Conservation (phyloP, 2,329 filamentous ascomycete genomes). For the Neonectria coccinea region DNA sequence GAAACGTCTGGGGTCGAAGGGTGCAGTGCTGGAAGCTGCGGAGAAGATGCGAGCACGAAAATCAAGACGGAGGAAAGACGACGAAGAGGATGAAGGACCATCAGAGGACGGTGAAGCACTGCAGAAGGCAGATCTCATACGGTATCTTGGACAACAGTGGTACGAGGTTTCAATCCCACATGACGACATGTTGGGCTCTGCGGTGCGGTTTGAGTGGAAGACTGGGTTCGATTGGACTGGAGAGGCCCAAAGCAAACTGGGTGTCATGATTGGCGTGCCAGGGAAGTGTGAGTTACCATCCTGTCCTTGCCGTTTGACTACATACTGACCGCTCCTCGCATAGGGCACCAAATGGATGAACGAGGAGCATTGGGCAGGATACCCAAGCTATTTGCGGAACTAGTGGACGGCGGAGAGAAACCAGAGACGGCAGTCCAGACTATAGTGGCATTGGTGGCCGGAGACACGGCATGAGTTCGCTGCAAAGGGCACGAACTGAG, state of each 20-base stretch:
- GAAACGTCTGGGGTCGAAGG: constrained; percentile 55
- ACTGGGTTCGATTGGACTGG: constrained; percentile 80
- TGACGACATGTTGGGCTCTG: constrained; percentile 49
- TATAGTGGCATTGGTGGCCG: constrained; percentile 69
- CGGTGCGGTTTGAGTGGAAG: constrained; percentile 69
- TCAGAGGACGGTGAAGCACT: constrained; percentile 18
- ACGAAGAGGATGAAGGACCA: constrained; percentile 39
- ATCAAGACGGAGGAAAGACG: constrained; percentile 38
- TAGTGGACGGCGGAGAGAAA: constrained; percentile 67
- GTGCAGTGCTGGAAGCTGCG: constrained; percentile 42
- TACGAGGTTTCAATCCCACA: constrained; percentile 58
- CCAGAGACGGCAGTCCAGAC: constrained; percentile 68
- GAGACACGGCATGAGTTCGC: constrained; percentile 49
- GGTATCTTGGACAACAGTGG: constrained; percentile 65
- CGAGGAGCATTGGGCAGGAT: constrained; percentile 68
- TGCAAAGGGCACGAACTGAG: not conserved
- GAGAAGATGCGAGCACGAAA: constrained; percentile 42
- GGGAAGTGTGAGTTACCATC: constrained; percentile 68
- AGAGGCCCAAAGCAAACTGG: constrained; percentile 71
- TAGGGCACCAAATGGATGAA: constrained; percentile 71
- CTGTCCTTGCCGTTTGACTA: not conserved
- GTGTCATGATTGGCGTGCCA: constrained; percentile 67
- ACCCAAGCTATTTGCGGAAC: constrained; percentile 68
- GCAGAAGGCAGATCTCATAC: constrained; percentile 59
- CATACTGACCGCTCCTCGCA: constrained; percentile 32